Conservation (phyloP, 2,329 filamentous ascomycete species). For the Aspergillus viridinutans region DNA sequence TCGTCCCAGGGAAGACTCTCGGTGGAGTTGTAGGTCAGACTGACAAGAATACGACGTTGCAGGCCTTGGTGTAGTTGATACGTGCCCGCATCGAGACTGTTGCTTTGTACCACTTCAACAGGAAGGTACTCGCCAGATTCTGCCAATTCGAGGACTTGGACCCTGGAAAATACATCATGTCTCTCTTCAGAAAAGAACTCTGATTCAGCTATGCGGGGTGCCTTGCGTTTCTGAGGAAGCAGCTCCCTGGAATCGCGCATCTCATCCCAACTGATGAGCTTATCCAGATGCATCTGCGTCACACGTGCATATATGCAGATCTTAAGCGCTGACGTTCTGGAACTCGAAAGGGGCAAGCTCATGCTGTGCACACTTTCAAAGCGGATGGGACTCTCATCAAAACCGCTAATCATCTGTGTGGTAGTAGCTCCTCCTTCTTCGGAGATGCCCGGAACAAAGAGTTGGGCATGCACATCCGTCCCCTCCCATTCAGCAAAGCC, state of each 20-base stretch:
- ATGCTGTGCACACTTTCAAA: slow-evolving; percentile 99
- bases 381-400: slow-evolving; percentile 85
- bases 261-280: slow-evolving; percentile 96
- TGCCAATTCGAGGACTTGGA: slow-evolving; percentile 87
- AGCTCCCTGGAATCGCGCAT: slow-evolving; percentile 72
- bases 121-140: slow-evolving; percentile 88
- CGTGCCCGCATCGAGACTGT: slow-evolving; percentile 77
- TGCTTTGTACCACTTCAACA: slow-evolving; percentile 85
- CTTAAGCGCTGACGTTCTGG: slow-evolving; percentile 69
- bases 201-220: slow-evolving; percentile 75
- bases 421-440: slow-evolving; percentile 90
- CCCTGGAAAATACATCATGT: slow-evolving; percentile 82
- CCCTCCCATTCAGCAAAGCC: slow-evolving; percentile 95
- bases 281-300: slow-evolving; percentile 91
- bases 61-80: slow-evolving; percentile 95
- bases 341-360: slow-evolving; percentile 78
- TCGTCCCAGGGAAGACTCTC: slow-evolving; percentile 86
- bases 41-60: slow-evolving; percentile 81
- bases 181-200: slow-evolving; percentile 93
- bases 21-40: slow-evolving; percentile 85
- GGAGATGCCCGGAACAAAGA: slow-evolving; percentile 89
- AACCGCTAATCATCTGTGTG: slow-evolving; percentile 88
- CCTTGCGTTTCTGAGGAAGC: slow-evolving; percentile 54
- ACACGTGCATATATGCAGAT: slow-evolving; percentile 90
- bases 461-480: slow-evolving; percentile 89